Conservation (phyloP, 192 early-diverging fungal genomes). For the Chytriomyces hyalinus region DNA sequence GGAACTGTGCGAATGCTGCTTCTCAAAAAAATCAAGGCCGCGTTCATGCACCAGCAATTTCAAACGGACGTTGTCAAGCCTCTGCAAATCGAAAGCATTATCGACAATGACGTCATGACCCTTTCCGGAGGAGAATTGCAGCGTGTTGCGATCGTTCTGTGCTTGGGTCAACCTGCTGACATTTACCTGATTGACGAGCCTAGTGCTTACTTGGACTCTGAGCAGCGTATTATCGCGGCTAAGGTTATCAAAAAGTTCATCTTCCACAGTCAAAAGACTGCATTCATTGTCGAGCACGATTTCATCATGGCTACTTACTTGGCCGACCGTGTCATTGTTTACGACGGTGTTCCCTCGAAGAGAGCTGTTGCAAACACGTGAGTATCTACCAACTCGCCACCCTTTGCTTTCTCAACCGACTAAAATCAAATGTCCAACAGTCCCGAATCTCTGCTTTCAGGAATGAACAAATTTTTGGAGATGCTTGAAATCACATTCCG, state of each 20-base stretch:
- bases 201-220: constrained; percentile 96
- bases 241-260: constrained; percentile 99
- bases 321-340: constrained; percentile 95
- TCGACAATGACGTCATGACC: constrained; percentile 78
- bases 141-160: constrained; percentile 93
- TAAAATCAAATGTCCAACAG: constrained; percentile 32
- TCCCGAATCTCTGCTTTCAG: constrained; percentile 88
- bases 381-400: constrained; percentile 18
- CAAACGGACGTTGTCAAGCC: constrained; percentile 96
- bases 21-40: constrained; percentile 81
- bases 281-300: constrained; percentile 98
- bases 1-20: constrained; percentile 93
- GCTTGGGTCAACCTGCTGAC: constrained; percentile 88
- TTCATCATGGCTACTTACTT: constrained; percentile 99
- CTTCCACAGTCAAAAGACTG: constrained; percentile 93
- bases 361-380: constrained; percentile 76
- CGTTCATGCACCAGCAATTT: constrained; percentile 94
- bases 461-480: constrained; percentile 97
- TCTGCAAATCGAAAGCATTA: constrained; percentile 86
- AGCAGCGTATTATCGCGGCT: constrained; percentile 97
- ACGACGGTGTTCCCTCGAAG: constrained; percentile 88
- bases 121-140: constrained; percentile 99
- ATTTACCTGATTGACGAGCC: constrained; percentile 98
- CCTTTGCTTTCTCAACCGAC: not conserved
- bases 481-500: constrained; percentile 95